These are phyloP conservation scores for Fusarium multiceps DNA, from an alignment of 2,329 filamentous ascomycete species.

Conservation along the genomic window DNA sequence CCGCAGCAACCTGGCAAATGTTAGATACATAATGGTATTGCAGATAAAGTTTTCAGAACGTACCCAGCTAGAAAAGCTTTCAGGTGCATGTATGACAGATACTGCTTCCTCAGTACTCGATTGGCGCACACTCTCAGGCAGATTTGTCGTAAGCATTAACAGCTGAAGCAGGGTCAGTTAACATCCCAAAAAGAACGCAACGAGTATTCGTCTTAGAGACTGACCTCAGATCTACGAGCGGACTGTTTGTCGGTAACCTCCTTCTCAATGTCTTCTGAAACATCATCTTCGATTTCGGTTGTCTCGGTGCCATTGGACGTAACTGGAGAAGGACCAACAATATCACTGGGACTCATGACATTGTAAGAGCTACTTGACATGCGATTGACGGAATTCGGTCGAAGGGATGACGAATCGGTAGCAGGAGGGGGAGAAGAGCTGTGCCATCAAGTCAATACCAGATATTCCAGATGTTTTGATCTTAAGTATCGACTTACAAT, in stretches of 20 bases:
- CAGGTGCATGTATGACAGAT: slow-evolving; percentile 91
- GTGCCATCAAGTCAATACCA: slow-evolving; percentile 17
- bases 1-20: slow-evolving; percentile 52
- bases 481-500: slow-evolving; percentile 57
- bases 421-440: slow-evolving; percentile 53
- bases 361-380: slow-evolving; percentile 63
- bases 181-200: neutral
- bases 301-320: slow-evolving; percentile 86
- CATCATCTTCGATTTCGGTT: slow-evolving; percentile 86
- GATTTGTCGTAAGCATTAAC: slow-evolving; percentile 65
- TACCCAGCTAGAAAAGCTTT: slow-evolving; percentile 85
- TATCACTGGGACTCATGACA: slow-evolving; percentile 72
- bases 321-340: slow-evolving; percentile 84
- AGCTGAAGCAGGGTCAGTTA: slow-evolving; percentile 52
- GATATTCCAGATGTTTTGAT: neutral
- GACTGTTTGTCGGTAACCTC: slow-evolving; percentile 30
- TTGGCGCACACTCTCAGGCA: slow-evolving; percentile 68
- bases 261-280: slow-evolving; percentile 67
- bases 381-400: slow-evolving; percentile 62
- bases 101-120: slow-evolving; percentile 79
- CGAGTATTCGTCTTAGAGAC: slow-evolving; percentile 6
- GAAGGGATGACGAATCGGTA: slow-evolving; percentile 61
- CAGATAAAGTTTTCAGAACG: slow-evolving; percentile 42
- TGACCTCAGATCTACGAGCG: slow-evolving; percentile 49
- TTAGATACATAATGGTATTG: slow-evolving; percentile 33